Conservation (phyloP, 1,284 basidiomycete species). For the Coniferiporia sulphurascens region DNA sequence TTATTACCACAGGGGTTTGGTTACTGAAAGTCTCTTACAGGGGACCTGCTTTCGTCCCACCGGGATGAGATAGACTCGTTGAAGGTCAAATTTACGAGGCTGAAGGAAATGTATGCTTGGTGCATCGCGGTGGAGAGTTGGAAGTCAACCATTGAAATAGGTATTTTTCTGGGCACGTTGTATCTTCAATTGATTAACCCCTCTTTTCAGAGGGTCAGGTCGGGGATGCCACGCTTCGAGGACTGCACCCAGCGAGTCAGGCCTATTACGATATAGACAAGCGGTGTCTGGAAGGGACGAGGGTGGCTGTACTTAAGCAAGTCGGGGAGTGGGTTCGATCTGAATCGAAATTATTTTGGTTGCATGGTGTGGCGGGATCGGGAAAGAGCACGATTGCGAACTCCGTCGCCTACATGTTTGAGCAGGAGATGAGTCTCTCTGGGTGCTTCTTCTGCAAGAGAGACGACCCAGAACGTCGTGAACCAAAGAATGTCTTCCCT, state of each 20-base stretch:
- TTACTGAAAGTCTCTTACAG: neutral
- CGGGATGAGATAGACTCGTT: neutral
- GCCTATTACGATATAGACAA: neutral
- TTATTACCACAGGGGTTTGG: neutral
- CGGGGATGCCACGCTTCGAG: neutral
- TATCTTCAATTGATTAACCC: neutral
- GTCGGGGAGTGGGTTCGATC: neutral
- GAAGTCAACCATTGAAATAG: neutral
- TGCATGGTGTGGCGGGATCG: slow-evolving; percentile 16
- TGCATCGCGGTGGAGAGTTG: neutral
- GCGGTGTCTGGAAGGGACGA: neutral
- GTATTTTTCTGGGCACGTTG: neutral
- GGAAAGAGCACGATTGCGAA: slow-evolving; percentile 31
- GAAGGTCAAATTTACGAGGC: neutral
- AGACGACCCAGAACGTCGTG: neutral
- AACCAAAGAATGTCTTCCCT: slow-evolving; percentile 1
- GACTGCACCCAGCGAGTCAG: neutral
- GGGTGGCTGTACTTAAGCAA: neutral
- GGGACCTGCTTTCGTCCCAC: neutral
- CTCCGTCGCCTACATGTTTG: slow-evolving; percentile 27
- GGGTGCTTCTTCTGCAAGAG: slow-evolving; percentile 16
- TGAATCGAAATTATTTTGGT: slow-evolving; percentile 28
- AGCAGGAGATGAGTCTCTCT: slow-evolving; percentile 28
- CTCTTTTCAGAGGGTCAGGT: neutral
- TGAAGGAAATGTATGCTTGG: neutral